These are phyloP conservation scores for Rachicladosporium sp. DNA, from an alignment of 2,329 filamentous ascomycete species.

Conservation along the genomic window DNA sequence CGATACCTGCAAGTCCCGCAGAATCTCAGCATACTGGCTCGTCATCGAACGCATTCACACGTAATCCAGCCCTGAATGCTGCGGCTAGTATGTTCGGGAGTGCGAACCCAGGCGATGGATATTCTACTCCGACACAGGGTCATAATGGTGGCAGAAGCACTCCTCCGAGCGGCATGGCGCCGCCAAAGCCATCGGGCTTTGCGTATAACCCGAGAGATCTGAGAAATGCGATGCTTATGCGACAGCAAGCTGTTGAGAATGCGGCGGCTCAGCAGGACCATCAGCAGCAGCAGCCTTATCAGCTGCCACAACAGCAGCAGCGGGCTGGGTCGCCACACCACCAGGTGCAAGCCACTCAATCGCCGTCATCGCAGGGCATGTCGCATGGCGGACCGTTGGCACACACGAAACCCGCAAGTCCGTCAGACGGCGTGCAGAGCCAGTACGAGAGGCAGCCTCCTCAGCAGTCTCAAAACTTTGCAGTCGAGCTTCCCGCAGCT, in stretches of 20 bases:
- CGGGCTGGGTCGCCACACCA: too few relatives aligned
- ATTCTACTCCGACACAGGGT: background rate
- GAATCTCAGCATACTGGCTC: constrained; percentile 1
- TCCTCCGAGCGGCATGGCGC: constrained; percentile 2
- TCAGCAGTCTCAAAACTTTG: background rate
- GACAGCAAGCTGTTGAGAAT: constrained; percentile 1
- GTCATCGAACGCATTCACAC: background rate
- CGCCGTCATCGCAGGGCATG: too few relatives aligned
- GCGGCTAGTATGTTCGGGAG: constrained; percentile 5
- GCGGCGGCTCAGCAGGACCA: background rate
- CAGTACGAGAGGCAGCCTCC: too few relatives aligned
- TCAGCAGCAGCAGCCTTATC: too few relatives aligned
- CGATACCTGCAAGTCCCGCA: constrained; percentile 4
- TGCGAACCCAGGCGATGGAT: background rate
- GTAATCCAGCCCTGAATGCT: constrained; percentile 5
- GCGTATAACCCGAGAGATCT: constrained; percentile 7
- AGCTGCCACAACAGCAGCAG: too few relatives aligned
- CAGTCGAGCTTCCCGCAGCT: constrained; percentile 2
- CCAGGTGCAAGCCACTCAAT: too few relatives aligned
- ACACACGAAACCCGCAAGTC: too few relatives aligned
- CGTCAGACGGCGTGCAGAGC: too few relatives aligned
- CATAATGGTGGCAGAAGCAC: too few relatives aligned
- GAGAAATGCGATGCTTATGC: constrained; percentile 7
- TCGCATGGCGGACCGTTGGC: too few relatives aligned
- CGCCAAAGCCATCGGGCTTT: constrained; percentile 6